These are phyloP conservation scores for Penicillium sclerotiorum DNA, from an alignment of 2,329 filamentous ascomycete species.

Conservation along the genomic window DNA sequence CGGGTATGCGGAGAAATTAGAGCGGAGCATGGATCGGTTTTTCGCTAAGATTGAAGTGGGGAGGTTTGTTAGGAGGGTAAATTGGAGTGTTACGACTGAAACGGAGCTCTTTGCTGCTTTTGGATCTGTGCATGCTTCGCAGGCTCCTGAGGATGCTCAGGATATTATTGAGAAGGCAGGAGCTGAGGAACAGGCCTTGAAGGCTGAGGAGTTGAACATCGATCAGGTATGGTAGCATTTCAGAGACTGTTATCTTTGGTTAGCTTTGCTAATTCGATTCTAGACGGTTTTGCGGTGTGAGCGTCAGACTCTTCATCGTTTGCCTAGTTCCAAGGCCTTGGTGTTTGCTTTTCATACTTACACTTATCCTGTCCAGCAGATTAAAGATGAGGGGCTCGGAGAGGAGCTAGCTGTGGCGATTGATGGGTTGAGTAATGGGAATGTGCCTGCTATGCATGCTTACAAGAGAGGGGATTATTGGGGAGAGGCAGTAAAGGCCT, in stretches of 20 bases:
- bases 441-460: slow-evolving; percentile 60
- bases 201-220: slow-evolving; percentile 47
- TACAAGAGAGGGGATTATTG: slow-evolving; percentile 63
- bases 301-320: slow-evolving; percentile 63
- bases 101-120: slow-evolving; percentile 45
- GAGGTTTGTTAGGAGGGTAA: slow-evolving; percentile 57
- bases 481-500: slow-evolving; percentile 58
- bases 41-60: slow-evolving; percentile 59
- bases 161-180: neutral
- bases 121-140: slow-evolving; percentile 27
- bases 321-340: slow-evolving; percentile 57
- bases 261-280: slow-evolving; percentile 10
- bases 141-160: slow-evolving; percentile 5
- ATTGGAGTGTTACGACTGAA: slow-evolving; percentile 51
- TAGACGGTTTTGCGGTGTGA: slow-evolving; percentile 58
- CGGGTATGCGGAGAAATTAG: slow-evolving; percentile 58
- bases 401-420: slow-evolving; percentile 48
- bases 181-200: slow-evolving; percentile 21
- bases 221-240: slow-evolving; percentile 49
- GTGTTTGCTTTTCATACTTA: slow-evolving; percentile 68
- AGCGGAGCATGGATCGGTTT: slow-evolving; percentile 64
- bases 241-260: slow-evolving; percentile 10
- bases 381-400: slow-evolving; percentile 38
- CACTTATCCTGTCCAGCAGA: slow-evolving; percentile 56
- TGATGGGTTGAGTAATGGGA: slow-evolving; percentile 61